A percentile compares a stretch with the other conserved stretches of the same genome.
Evolutionary conservation across 78 protist species (phyloP).

Genomic region (Dictyostelium purpureum): DNA sequence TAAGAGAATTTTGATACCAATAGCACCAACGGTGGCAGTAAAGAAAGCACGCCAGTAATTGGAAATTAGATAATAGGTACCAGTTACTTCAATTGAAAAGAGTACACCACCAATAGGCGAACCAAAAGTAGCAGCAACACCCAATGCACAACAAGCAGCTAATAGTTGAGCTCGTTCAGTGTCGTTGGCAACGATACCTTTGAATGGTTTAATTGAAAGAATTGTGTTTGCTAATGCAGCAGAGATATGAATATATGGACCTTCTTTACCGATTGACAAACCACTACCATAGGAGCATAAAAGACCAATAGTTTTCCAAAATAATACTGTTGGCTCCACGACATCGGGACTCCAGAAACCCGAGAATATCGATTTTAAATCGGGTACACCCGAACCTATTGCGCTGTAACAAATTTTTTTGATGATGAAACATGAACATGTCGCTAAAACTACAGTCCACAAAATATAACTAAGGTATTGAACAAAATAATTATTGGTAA

Average conservation of each 20-base stretch:
- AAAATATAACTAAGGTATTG: slow-evolving; percentile 40
- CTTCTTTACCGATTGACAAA: slow-evolving; percentile 74
- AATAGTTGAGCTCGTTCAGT: slow-evolving; percentile 75
- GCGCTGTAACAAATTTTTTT: slow-evolving; percentile 14
- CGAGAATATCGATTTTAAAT: slow-evolving; percentile 83
- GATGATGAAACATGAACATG: not conserved
- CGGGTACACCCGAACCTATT: slow-evolving; percentile 88
- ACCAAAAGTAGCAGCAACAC: slow-evolving; percentile 90
- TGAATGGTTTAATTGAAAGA: slow-evolving; percentile 24
- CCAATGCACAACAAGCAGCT: slow-evolving; percentile 89
- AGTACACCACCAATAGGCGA: slow-evolving; percentile 93
- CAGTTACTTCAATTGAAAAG: slow-evolving; percentile 89
- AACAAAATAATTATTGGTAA: slow-evolving; percentile 25
- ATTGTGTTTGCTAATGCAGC: slow-evolving; percentile 69
- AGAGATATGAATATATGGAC: slow-evolving; percentile 70
- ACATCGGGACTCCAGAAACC: slow-evolving; percentile 66
- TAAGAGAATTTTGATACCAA: slow-evolving; percentile 48
- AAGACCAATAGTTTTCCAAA: slow-evolving; percentile 73
- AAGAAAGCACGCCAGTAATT: slow-evolving; percentile 79
- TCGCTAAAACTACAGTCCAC: slow-evolving; percentile 44
- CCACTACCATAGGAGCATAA: slow-evolving; percentile 80
- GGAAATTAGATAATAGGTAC: slow-evolving; percentile 83
- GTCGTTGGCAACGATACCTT: slow-evolving; percentile 41
- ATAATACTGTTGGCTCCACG: slow-evolving; percentile 30
- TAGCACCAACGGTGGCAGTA: slow-evolving; percentile 70